Conservation (phyloP, 2,329 filamentous ascomycete species). For the Cladosporium austrohemisphaericum region DNA sequence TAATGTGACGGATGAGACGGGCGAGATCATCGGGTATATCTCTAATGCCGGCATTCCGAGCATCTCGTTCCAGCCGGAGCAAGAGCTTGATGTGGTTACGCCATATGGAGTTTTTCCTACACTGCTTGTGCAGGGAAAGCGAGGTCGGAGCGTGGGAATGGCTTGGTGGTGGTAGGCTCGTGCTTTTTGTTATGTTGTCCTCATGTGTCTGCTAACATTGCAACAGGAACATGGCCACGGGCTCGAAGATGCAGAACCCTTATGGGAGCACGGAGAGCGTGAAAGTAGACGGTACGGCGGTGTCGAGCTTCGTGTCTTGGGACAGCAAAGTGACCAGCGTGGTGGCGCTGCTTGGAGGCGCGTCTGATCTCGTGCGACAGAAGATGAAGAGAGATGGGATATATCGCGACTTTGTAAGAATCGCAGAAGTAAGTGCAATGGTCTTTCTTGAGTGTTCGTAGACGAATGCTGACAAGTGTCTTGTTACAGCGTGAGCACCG, state of each 20-base stretch:
- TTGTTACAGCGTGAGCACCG: neutral
- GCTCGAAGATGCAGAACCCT: conserved; percentile 45
- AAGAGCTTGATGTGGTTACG: conserved; percentile 42
- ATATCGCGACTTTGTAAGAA: neutral
- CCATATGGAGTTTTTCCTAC: conserved; percentile 36
- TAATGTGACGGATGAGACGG: conserved; percentile 39
- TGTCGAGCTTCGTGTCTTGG: conserved; percentile 43
- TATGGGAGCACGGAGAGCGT: conserved; percentile 42
- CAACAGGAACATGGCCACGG: conserved; percentile 38
- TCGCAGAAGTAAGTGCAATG: neutral
- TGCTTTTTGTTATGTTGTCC: too few relatives aligned
- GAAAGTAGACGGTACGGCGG: conserved; percentile 37
- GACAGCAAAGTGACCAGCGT: conserved; percentile 45
- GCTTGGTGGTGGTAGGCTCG: conserved; percentile 37
- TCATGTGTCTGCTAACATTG: too few relatives aligned
- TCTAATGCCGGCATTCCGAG: conserved; percentile 34
- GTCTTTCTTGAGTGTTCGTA: neutral
- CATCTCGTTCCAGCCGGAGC: conserved; percentile 39
- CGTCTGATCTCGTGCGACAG: conserved; percentile 34
- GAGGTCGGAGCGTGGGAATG: conserved; percentile 37
- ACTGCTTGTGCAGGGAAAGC: conserved; percentile 30
- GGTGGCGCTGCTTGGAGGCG: conserved; percentile 38
- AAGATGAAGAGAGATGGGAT: neutral
- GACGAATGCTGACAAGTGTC: neutral
- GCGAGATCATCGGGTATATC: conserved; percentile 40